Evolutionary conservation across 208 protist genomes (phyloP), one percentile per base, ranked within the genome.

Genomic region (Acanthamoeba quina): DNA sequence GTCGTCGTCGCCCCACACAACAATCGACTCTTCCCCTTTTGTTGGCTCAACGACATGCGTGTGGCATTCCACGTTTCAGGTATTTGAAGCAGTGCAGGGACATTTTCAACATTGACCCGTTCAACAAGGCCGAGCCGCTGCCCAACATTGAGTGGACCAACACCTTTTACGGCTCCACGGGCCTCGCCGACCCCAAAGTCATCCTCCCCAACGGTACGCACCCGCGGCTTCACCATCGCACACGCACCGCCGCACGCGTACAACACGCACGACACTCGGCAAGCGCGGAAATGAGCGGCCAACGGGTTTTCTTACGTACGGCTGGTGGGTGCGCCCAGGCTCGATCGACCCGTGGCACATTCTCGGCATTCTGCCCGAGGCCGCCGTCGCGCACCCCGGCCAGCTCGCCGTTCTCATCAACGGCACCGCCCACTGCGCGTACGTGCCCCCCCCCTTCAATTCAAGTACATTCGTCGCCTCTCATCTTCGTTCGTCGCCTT

Each of bases 291-390:
- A 13, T 56, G 52, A 56, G 2, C 15, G 15, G 49, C 49, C 52
- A 21, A 2, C 52, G 7, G 11, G 11, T 19, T 19, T 56, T 19
- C 52, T 19, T 56, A 13, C 58, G 19, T 26, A 11, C 21, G 56
- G 5, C 58, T 13, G 58, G 21, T 64, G 21, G 13, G 5, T n/a
- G 58, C 21, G 19, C 29, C 3, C 9, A 70, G 72, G 72, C 21
- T 80, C 72, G 41, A 80, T 80, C 41, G 72, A 80, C 41, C 72
- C 72, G 72, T 80, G 72, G 72, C 72, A 80, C 72, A 80, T 80
- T 0, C 44, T 80, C n/a, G 72, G 72, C 72, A 54, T 80, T 26
- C 72, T 80, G n/a, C 72, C 72, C n/a, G 72, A 52, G 41, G 10
- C 37, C 41, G 72, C 72, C 34, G 72, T 34, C 15, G 21, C n/a